Evolutionary conservation across 2,329 filamentous ascomycete genomes (phyloP), one percentile per base, ranked within the genome.

Genomic region (Cladophialophora bantiana): DNA sequence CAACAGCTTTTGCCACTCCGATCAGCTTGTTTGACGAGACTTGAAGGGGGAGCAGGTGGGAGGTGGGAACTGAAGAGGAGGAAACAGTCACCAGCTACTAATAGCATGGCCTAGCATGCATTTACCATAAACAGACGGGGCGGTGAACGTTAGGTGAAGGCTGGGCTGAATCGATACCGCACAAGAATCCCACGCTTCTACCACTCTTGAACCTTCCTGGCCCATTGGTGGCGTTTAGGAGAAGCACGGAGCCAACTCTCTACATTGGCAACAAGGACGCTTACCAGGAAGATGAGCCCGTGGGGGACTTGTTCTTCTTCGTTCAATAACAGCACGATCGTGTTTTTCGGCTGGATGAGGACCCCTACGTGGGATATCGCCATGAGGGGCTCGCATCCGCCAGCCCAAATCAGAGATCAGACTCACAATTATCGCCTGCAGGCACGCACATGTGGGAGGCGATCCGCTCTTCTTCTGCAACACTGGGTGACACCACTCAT

Each of bases 321-420:
- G 45, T 50, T 31, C 45, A 26, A 26, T 20, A 50, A 50, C 26
- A 26, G 45, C 45, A 50, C 45, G 26, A 26, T 26, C 45, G 26
- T 50, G 45, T 18, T 50, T 50, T 50, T 50, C 18, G 45, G 45
- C 45, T 50, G 45, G 31, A 18, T 50, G 18, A 31, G 20, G 45
- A 18, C 26, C 45, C 12, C 45, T 20, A 48, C 9, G 42, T 18
- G 20, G 5, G 18, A 50, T 31, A 13, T 20, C 18, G 26, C 18
- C 45, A 50, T 50, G 45, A 50, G 45, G 45, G 18, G 45, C 45
- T 50, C 45, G 45, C 26, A 31, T 50, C 45, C 45, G 42, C 18
- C 45, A 50, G 10, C 45, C 45, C 26, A 50, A 31, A 31, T 50
- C 20, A 31, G 18, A 48, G 42, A 13, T 18, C 45, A 50, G 26